These are phyloP conservation scores for Syzygium aqueum DNA, from an alignment of 345 rosid species.

Conservation along the genomic window DNA sequence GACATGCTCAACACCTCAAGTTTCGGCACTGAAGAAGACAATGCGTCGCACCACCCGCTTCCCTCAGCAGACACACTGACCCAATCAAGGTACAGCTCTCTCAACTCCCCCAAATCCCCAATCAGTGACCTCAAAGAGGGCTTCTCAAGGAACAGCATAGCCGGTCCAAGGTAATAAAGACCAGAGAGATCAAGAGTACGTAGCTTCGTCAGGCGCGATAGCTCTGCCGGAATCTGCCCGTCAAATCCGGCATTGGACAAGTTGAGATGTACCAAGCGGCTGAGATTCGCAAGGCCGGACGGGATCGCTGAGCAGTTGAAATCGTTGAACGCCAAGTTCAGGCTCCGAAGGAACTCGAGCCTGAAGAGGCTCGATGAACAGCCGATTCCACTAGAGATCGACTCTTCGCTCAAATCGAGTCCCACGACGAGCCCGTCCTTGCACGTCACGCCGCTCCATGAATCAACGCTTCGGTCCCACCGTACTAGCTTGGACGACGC, in stretches of 20 bases:
- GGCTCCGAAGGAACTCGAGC: too few species aligned
- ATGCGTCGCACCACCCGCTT: slow-evolving; percentile 19
- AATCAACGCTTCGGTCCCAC: too few species aligned
- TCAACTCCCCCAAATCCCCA: slow-evolving; percentile 5
- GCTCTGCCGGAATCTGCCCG: slow-evolving; percentile 19
- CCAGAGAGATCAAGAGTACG: slow-evolving; percentile 20
- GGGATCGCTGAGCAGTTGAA: slow-evolving; percentile 15
- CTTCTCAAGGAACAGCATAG: slow-evolving; percentile 3
- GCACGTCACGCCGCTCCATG: too few species aligned
- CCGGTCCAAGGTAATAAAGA: too few species aligned
- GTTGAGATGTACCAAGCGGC: slow-evolving; percentile 18
- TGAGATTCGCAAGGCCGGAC: slow-evolving; percentile 10
- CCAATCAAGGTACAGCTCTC: not conserved
- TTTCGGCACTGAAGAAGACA: slow-evolving; percentile 9
- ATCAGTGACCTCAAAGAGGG: slow-evolving; percentile 14
- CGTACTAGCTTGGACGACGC: too few species aligned
- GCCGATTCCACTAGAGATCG: too few species aligned
- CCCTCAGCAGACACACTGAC: not conserved
- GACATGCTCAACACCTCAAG: slow-evolving; percentile 22
- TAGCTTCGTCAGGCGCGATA: slow-evolving; percentile 11
- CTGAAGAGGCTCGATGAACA: too few species aligned
- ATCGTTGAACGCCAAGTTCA: slow-evolving; percentile 13
- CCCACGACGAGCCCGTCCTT: too few species aligned
- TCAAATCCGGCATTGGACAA: slow-evolving; percentile 20
- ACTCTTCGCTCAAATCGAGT: too few species aligned